Base-by-base conservation (phyloP, 345 rosid genomes). In the Populus alba region DNA sequence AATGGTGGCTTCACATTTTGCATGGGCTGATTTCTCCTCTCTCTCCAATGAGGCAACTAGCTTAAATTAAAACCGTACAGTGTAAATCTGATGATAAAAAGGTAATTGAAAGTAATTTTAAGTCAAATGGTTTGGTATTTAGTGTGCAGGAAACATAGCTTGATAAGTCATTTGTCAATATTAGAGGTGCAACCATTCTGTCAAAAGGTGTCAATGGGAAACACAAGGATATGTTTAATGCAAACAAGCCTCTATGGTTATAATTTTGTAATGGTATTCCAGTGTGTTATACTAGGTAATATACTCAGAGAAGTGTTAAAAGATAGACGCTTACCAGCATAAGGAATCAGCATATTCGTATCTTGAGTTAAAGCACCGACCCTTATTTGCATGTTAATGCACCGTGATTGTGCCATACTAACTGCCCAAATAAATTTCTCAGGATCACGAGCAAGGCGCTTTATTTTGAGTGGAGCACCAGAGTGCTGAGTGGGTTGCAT, bases 391-490 rank as follows among this genome's bases (percentile, higher is more conserved):
- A 93, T 87, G 87, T 86, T 86, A 66, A 95, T 85, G 84, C 96
- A 87, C 61, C 97, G 88, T 79, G 97, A 87, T 72, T 95, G 95
- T n/a, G 92, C 98, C 33, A 95, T 87, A 72, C 91, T 78, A 78
- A 92, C 90, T 49, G 97, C 99, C 98, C 99, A 93, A 53, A 85
- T 84, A 72, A 95, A 90, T 85, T 93, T 92, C 82, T 90, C 92
- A 66, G 92, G 92, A 70, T 95, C 92, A 72, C 81, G 87, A 59
- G 96, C 98, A 49, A 95, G 94, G 76, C 96, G 93, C 85, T 89
- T 95, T 80, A 95, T 90, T 79, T 95, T 95, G 49, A 95, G 92
- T 75, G 98, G 94, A 71, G 84, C 97, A 65, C 92, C 96, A 71
- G 82, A 83, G 76, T 95, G 97, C 98, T 95, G 87, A 20, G 69